Evolutionary conservation across 1,139 yeast genomes (phyloP).

Genomic region (Lodderomyces oxycetoniae): DNA sequence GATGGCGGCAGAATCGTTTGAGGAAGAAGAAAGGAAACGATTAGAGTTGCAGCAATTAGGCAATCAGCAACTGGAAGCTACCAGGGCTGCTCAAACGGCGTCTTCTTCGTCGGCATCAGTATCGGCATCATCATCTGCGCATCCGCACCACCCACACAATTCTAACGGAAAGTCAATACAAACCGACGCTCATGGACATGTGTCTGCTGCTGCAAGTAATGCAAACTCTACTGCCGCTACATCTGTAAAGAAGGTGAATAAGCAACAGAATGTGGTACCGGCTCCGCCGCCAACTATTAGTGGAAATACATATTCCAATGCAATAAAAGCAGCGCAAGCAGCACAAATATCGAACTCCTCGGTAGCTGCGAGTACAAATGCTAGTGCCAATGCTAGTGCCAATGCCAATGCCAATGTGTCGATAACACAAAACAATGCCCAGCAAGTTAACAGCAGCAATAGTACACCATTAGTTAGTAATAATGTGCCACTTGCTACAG

Average conservation of each 20-base stretch:
- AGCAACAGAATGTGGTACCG: constrained; percentile 11
- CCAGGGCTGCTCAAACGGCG: constrained; percentile 5
- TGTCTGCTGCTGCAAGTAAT: background rate
- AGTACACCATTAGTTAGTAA: constrained; percentile 6
- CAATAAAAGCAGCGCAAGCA: constrained; percentile 19
- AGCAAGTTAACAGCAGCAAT: background rate
- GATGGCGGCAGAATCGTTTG: constrained; percentile 27
- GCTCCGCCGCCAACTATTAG: constrained; percentile 19
- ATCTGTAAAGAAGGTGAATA: constrained; percentile 10
- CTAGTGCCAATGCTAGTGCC: background rate
- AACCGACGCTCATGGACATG: constrained; percentile 1
- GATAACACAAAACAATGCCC: background rate
- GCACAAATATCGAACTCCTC: constrained; percentile 6
- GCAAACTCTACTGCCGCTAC: constrained; percentile 8
- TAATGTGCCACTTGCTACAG: constrained; percentile 8
- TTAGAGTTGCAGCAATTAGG: constrained; percentile 6
- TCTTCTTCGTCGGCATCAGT: constrained; percentile 3
- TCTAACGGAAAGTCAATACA: background rate
- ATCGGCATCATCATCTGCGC: constrained; percentile 2
- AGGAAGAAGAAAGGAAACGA: constrained; percentile 12
- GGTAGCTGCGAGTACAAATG: constrained; percentile 1
- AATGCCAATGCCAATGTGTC: background rate
- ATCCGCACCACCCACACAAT: background rate
- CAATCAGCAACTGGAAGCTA: constrained; percentile 6
- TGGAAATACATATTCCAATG: constrained; percentile 20